phyloP scores from a whole-genome alignment of 2,329 filamentous ascomycete genomes.

The Lachnellula occidentalis region DNA sequence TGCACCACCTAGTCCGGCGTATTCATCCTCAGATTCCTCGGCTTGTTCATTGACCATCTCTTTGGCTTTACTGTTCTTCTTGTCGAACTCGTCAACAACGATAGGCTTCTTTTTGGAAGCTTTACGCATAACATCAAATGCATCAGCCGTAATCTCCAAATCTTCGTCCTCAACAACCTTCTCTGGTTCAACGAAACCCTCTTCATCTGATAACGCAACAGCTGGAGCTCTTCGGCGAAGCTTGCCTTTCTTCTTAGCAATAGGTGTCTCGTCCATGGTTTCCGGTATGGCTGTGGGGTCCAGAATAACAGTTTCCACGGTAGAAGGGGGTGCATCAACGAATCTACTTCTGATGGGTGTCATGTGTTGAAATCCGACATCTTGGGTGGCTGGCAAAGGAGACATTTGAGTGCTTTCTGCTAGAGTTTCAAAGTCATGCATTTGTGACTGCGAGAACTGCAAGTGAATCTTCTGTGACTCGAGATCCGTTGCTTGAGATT shows the following conservation, averaged over 20 bases:
- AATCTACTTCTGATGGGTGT: conserved; percentile 68
- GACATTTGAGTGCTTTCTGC: conserved; percentile 59
- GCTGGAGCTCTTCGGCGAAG: conserved; percentile 42
- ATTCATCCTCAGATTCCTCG: conserved; percentile 97
- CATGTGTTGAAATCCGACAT: conserved; percentile 67
- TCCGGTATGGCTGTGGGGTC: conserved; percentile 30
- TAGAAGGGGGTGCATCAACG: conserved; percentile 58
- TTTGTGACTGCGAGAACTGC: conserved; percentile 56
- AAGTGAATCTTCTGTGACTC: conserved; percentile 41
- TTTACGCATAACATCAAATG: conserved; percentile 57
- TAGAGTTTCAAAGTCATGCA: conserved; percentile 53
- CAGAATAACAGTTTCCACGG: conserved; percentile 62
- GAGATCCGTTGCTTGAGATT: conserved; percentile 37
- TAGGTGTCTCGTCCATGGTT: conserved; percentile 56
- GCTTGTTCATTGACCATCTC: conserved; percentile 89
- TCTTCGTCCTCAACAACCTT: conserved; percentile 26
- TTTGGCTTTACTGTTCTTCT: conserved; percentile 80
- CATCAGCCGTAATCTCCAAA: conserved; percentile 33
- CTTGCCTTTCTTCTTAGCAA: conserved; percentile 55
- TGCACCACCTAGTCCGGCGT: conserved; percentile 83
- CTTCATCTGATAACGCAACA: conserved; percentile 37
- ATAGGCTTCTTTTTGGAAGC: conserved; percentile 53
- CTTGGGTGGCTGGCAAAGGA: conserved; percentile 71
- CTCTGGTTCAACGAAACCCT: conserved; percentile 23
- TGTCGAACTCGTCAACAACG: conserved; percentile 59